Conservation (phyloP, 257 asterid species). For the Paraleonurus japonicus region DNA sequence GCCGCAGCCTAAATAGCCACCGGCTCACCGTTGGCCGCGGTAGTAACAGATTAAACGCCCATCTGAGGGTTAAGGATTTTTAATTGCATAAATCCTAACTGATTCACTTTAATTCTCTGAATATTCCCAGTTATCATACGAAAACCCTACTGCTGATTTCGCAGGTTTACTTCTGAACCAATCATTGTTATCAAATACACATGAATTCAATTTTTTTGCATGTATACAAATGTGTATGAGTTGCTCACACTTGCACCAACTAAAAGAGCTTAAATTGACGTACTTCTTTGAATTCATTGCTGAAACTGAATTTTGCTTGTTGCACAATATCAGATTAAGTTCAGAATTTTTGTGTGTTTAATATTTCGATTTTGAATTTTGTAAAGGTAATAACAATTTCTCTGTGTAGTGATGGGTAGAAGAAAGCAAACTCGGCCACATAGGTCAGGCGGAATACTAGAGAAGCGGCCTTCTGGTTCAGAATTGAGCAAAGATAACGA, state of each 20-base stretch:
- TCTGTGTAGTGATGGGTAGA: conserved; percentile 64
- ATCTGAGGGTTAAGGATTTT: neutral
- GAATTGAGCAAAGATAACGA: conserved; percentile 28
- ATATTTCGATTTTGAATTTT: conserved; percentile 8
- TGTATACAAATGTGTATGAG: neutral
- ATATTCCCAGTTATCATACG: neutral
- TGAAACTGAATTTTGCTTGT: conserved; percentile 15
- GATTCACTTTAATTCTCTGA: conserved; percentile 4
- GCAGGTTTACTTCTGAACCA: conserved; percentile 23
- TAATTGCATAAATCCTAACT: neutral
- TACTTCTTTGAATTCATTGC: conserved; percentile 12
- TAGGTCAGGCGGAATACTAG: conserved; percentile 55
- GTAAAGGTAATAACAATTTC: neutral
- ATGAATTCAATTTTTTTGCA: neutral
- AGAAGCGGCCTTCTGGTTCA: conserved; percentile 33
- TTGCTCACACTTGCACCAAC: neutral
- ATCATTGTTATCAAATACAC: neutral
- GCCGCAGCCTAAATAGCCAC: neutral
- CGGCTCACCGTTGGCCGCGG: neutral
- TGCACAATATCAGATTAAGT: neutral
- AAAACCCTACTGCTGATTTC: neutral
- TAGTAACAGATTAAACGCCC: neutral
- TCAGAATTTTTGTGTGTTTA: neutral
- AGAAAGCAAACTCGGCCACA: conserved; percentile 79
- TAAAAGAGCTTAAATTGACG: neutral